These are phyloP conservation scores for Colletotrichum agaves DNA, from an alignment of 2,329 filamentous ascomycete genomes.

Conservation along the genomic window DNA sequence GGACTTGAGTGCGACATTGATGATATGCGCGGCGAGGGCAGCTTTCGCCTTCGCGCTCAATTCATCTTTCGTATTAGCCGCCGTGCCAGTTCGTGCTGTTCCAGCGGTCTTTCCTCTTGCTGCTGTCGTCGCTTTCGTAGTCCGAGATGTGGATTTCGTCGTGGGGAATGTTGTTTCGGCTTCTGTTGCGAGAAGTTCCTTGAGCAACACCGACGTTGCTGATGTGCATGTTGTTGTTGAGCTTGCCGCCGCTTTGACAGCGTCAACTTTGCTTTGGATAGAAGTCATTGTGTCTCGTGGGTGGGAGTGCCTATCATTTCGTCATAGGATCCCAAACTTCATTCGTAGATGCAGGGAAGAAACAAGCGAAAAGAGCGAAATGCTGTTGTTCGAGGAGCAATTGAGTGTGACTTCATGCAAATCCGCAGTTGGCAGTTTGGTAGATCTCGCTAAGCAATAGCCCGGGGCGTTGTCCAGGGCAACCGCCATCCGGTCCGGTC, in stretches of 20 bases:
- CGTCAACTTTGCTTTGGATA: conserved; percentile 55
- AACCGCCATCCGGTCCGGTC: conserved; percentile 26
- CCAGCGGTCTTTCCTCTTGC: conserved; percentile 43
- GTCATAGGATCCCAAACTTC: conserved; percentile 40
- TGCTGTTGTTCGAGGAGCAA: conserved; percentile 28
- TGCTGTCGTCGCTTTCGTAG: conserved; percentile 43
- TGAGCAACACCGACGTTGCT: conserved; percentile 58
- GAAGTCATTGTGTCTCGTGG: conserved; percentile 53
- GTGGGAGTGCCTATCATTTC: conserved; percentile 46
- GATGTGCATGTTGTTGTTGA: conserved; percentile 65
- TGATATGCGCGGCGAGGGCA: conserved; percentile 76
- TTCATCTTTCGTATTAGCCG: conserved; percentile 50
- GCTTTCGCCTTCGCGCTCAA: conserved; percentile 70
- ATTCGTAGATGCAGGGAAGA: neutral
- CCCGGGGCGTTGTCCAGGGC: conserved; percentile 34
- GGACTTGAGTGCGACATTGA: conserved; percentile 76
- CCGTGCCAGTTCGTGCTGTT: conserved; percentile 45
- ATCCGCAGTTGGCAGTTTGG: conserved; percentile 34
- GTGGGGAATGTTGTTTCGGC: conserved; percentile 33
- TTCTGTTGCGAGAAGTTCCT: conserved; percentile 56
- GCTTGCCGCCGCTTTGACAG: conserved; percentile 65
- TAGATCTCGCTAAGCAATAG: conserved; percentile 38
- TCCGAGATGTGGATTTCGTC: conserved; percentile 39
- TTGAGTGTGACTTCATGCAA: conserved; percentile 31
- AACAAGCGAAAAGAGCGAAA: conserved; percentile 14